These are phyloP conservation scores for Penicillium arizonense DNA, from an alignment of 495 filamentous ascomycete species.

Conservation along the genomic window DNA sequence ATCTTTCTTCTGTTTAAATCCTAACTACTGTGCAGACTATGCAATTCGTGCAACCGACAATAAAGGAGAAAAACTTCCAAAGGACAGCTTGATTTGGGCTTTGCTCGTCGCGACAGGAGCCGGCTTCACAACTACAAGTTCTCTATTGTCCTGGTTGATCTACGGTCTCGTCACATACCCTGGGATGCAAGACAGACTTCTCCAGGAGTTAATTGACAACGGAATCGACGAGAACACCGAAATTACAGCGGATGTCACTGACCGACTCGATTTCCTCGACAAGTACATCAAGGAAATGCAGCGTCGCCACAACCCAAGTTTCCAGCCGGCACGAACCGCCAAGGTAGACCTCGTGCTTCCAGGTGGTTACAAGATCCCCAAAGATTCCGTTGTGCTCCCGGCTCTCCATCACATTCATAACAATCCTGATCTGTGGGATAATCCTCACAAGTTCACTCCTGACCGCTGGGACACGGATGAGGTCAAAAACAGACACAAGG, in stretches of 20 bases:
- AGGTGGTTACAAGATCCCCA: slow-evolving; percentile 50
- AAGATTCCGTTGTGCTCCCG: slow-evolving; percentile 42
- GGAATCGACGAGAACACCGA: slow-evolving; percentile 33
- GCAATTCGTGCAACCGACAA: slow-evolving; percentile 44
- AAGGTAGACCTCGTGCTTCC: slow-evolving; percentile 50
- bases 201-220: slow-evolving; percentile 54
- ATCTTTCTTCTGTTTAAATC: neutral
- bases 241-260: slow-evolving; percentile 24
- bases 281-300: slow-evolving; percentile 57
- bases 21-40: slow-evolving; percentile 33
- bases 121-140: slow-evolving; percentile 28
- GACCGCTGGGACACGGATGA: slow-evolving; percentile 53
- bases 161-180: slow-evolving; percentile 48
- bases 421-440: slow-evolving; percentile 48
- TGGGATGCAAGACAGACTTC: slow-evolving; percentile 48
- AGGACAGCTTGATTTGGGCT: slow-evolving; percentile 24
- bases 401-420: slow-evolving; percentile 50
- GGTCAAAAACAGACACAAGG: slow-evolving; percentile 42
- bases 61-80: slow-evolving; percentile 49
- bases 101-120: slow-evolving; percentile 26
- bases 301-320: slow-evolving; percentile 52
- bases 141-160: slow-evolving; percentile 45
- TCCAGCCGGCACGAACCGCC: slow-evolving; percentile 52
- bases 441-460: slow-evolving; percentile 50
- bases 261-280: slow-evolving; percentile 44